Conservation (phyloP, 768 basidiomycete species). For the Lentinula boryana region DNA sequence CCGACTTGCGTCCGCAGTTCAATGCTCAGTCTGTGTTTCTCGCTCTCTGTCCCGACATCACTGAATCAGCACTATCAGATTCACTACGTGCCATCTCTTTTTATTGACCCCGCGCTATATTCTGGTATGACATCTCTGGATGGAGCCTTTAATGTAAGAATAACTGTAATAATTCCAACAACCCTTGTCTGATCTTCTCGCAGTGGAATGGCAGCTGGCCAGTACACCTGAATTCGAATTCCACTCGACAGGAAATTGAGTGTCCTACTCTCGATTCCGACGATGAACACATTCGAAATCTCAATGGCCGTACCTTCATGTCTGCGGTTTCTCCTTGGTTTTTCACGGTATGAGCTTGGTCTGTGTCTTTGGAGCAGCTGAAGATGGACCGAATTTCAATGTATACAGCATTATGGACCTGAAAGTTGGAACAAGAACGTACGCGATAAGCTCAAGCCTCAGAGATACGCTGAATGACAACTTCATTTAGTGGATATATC, state of each 20-base stretch:
- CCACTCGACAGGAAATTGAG: slow-evolving; percentile 18
- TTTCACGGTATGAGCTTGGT: slow-evolving; percentile 30
- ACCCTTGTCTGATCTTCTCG: not conserved
- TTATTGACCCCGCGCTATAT: slow-evolving; percentile 39
- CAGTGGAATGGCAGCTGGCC: slow-evolving; percentile 43
- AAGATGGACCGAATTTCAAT: not conserved
- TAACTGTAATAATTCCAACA: not conserved
- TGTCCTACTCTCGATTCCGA: slow-evolving; percentile 17
- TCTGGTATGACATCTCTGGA: slow-evolving; percentile 31
- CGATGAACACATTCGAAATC: slow-evolving; percentile 9
- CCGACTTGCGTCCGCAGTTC: slow-evolving; percentile 6
- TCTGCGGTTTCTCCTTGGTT: slow-evolving; percentile 47
- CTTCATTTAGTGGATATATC: slow-evolving; percentile 34
- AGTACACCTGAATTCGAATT: slow-evolving; percentile 11
- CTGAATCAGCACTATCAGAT: slow-evolving; percentile 16
- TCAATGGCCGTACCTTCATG: slow-evolving; percentile 15
- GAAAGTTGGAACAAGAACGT: slow-evolving; percentile 40
- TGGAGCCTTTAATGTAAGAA: slow-evolving; percentile 36
- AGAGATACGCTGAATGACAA: not conserved
- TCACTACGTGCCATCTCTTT: slow-evolving; percentile 48
- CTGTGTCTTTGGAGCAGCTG: not conserved
- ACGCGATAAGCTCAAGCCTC: not conserved
- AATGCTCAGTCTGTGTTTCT: slow-evolving; percentile 15
- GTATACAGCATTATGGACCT: slow-evolving; percentile 33
- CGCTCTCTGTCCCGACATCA: slow-evolving; percentile 6